Percentiles rank a stretch among this genome's conserved stretches.
phyloP scores from a whole-genome alignment of 352 stramenopile genomes.

The Pythium oligandrum region DNA sequence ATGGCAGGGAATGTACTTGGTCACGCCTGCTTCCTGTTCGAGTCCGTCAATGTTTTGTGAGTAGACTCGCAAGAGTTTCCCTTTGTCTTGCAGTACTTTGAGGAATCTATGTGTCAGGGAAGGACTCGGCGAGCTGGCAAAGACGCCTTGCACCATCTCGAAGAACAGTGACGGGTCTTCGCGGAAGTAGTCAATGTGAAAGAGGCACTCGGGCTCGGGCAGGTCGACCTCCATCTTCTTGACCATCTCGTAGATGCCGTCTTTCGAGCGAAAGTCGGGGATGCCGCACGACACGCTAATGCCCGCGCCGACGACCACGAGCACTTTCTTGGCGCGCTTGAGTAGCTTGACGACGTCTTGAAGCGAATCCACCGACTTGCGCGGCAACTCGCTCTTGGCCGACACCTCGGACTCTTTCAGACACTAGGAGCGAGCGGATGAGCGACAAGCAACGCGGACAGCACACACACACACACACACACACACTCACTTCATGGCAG shows the following conservation, averaged over 20 bases:
- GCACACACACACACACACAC: no score
- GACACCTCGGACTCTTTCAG: constrained; percentile 29
- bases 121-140: constrained; percentile 67
- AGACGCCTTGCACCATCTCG: constrained; percentile 87
- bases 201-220: constrained; percentile 95
- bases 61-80: constrained; percentile 91
- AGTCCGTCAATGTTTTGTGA: constrained; percentile 99
- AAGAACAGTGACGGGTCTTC: constrained; percentile 96
- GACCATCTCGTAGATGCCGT: constrained; percentile 84
- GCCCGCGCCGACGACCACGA: constrained; percentile 90
- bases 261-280: constrained; percentile 95
- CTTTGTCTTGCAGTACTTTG: constrained; percentile 86
- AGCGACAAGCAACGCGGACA: not conserved
- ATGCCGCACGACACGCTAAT: constrained; percentile 97
- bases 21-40: constrained; percentile 89
- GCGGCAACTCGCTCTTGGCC: constrained; percentile 18
- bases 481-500: constrained; percentile 46
- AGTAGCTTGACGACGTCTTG: constrained; percentile 65
- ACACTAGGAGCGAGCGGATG: constrained; percentile 20
- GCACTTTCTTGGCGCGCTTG: constrained; percentile 78
- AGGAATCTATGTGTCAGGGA: constrained; percentile 96
- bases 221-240: constrained; percentile 82
- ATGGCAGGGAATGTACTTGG: constrained; percentile 93
- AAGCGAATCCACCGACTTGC: constrained; percentile 41
- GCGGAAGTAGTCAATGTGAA: constrained; percentile 97